These are phyloP conservation scores for Calonectria honghensis DNA, from an alignment of 2,329 filamentous ascomycete genomes.

Conservation along the genomic window DNA sequence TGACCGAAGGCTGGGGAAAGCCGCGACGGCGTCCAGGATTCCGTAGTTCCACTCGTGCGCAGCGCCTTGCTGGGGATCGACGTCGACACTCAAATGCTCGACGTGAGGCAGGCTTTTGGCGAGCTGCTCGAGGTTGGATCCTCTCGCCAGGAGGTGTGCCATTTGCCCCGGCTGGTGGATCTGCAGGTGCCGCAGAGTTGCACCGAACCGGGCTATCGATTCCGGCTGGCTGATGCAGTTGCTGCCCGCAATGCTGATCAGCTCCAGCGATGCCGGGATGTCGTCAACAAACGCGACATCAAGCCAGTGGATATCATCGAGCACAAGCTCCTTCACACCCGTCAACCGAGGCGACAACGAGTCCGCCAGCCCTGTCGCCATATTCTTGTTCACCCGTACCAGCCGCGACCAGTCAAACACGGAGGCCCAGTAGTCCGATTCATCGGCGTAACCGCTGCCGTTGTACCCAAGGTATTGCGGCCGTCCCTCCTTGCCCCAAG, in stretches of 20 bases:
- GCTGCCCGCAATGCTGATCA: slow-evolving; percentile 27
- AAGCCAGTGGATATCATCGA: not conserved
- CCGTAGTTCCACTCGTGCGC: slow-evolving; percentile 27
- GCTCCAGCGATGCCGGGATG: slow-evolving; percentile 33
- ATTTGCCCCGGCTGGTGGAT: slow-evolving; percentile 22
- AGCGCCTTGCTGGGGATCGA: not conserved
- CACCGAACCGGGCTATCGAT: slow-evolving; percentile 5
- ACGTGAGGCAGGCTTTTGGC: slow-evolving; percentile 31
- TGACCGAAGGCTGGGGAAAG: slow-evolving; percentile 33
- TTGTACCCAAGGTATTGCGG: slow-evolving; percentile 26
- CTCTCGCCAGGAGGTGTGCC: not conserved
- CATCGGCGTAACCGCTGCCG: not conserved
- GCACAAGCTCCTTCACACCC: slow-evolving; percentile 26
- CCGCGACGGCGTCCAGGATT: slow-evolving; percentile 23
- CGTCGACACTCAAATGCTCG: slow-evolving; percentile 34
- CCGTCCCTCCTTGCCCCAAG: slow-evolving; percentile 24
- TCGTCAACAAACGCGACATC: slow-evolving; percentile 2
- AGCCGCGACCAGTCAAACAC: slow-evolving; percentile 39
- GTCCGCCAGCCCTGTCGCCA: not conserved
- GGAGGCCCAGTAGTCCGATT: slow-evolving; percentile 25
- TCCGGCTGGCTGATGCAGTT: not conserved
- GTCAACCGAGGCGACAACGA: slow-evolving; percentile 29
- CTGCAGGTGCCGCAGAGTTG: slow-evolving; percentile 29
- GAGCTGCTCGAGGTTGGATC: slow-evolving; percentile 16
- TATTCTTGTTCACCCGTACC: slow-evolving; percentile 15